phyloP scores from a whole-genome alignment of 2,329 filamentous ascomycete species.

The Cladosporium sp. region DNA sequence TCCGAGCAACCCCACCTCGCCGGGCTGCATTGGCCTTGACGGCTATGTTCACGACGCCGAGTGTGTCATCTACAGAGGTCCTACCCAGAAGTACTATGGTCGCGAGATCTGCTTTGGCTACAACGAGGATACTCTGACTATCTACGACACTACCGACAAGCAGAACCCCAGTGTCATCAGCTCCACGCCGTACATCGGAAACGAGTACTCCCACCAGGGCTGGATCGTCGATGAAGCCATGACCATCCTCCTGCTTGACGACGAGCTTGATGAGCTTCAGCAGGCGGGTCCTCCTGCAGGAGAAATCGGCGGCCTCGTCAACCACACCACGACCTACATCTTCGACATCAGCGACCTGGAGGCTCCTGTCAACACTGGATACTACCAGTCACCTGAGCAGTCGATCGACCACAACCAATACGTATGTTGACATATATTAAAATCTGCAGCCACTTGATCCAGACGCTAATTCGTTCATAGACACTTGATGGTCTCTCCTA shows the following conservation, averaged over 20 bases:
- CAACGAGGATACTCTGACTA: conserved; percentile 51
- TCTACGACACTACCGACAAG: conserved; percentile 53
- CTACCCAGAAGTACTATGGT: conserved; percentile 45
- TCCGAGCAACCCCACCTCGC: conserved; percentile 49
- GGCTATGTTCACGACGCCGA: conserved; percentile 61
- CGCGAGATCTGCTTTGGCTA: conserved; percentile 55
- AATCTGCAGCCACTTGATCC: not conserved
- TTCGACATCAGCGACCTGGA: conserved; percentile 44
- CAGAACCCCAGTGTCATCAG: conserved; percentile 37
- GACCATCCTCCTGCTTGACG: conserved; percentile 47
- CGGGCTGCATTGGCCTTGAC: conserved; percentile 52
- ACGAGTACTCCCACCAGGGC: conserved; percentile 56
- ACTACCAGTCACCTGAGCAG: conserved; percentile 38
- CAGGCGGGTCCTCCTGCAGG: conserved; percentile 27
- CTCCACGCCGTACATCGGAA: conserved; percentile 48
- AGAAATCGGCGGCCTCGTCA: conserved; percentile 37
- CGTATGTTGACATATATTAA: conserved; percentile 21
- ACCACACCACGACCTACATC: conserved; percentile 46
- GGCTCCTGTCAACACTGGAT: conserved; percentile 40
- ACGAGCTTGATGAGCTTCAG: conserved; percentile 48
- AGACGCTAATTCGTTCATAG: not conserved
- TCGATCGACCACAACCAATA: conserved; percentile 51
- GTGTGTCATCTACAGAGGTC: conserved; percentile 54
- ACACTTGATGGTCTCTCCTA: conserved; percentile 40
- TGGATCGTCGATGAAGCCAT: conserved; percentile 41